phyloP scores from a whole-genome alignment of 805 yeast genomes.

The Sugiyamaella boreocaroliniensis region DNA sequence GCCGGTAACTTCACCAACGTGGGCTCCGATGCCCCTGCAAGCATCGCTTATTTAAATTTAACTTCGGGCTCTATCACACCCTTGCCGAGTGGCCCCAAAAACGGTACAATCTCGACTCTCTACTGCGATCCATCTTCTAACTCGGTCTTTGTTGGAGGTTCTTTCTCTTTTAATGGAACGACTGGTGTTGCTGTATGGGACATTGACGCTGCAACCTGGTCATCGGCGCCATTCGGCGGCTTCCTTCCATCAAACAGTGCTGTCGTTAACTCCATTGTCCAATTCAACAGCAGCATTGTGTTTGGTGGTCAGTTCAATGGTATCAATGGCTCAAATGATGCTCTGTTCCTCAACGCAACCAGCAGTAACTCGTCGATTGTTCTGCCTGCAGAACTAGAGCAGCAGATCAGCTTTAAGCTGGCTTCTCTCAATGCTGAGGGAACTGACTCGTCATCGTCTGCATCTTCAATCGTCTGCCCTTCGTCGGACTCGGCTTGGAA shows the following conservation, averaged over 20 bases:
- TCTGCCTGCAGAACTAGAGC: constrained; percentile 31
- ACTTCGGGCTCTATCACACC: constrained; percentile 22
- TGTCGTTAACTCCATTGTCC: constrained; percentile 53
- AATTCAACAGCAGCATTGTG: constrained; percentile 43
- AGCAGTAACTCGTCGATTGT: constrained; percentile 46
- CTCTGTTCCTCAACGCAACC: background rate
- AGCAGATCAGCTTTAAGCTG: constrained; percentile 19
- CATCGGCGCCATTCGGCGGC: constrained; percentile 64
- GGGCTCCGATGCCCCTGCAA: constrained; percentile 16
- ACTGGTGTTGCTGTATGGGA: constrained; percentile 63
- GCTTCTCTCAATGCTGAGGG: constrained; percentile 23
- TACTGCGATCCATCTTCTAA: constrained; percentile 42
- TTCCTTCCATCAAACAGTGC: constrained; percentile 50
- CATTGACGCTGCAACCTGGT: constrained; percentile 35
- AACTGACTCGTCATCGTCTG: constrained; percentile 15
- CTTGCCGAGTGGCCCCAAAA: constrained; percentile 14
- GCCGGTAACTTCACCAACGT: constrained; percentile 29
- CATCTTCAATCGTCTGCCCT: constrained; percentile 52
- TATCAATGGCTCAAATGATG: constrained; percentile 35
- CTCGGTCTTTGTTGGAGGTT: constrained; percentile 74
- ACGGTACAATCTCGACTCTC: constrained; percentile 41
- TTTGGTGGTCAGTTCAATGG: constrained; percentile 75
- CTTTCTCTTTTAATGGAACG: constrained; percentile 43
- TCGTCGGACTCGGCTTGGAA: constrained; percentile 43
- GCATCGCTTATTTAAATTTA: constrained; percentile 24